Evolutionary conservation across 1,284 basidiomycete genomes (phyloP), one percentile per base, ranked within the genome.

Genomic region (Tranzscheliella williamsii): DNA sequence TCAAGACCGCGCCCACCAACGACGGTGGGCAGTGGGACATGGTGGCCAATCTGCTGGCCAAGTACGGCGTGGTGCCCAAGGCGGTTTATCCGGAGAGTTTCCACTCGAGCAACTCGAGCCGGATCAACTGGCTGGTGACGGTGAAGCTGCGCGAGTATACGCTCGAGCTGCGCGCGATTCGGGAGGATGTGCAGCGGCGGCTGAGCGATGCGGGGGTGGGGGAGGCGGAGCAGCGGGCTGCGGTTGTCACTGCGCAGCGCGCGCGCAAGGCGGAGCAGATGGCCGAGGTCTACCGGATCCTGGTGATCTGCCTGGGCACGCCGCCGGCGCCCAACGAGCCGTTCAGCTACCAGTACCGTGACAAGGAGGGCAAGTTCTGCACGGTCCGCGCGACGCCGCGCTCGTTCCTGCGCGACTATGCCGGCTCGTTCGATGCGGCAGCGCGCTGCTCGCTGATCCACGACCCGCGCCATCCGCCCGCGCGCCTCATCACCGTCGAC

Each of bases 371-470:
- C 47, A 93, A 91, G 80, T 84, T 85, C 38, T 82, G 84, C 61
- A 51, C 47, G 5, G 88, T 91, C 85, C 84, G 84, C 35, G 87
- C 89, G 27, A 92, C 90, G 1, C 87, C 93, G 8, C 71, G 82
- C 39, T 85, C 90, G 52, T 95, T 90, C 61, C 70, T 77, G 39
- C 48, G 61, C 36, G 65, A 74, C 8, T 61, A 78, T 50, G 64
- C 69, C 20, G 53, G 51, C 24, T 67, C 80, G 77, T 21, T 80
- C 79, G 69, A 87, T 84, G 78, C 80, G 81, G 31, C 85, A 16
- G 86, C 89, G 30, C 86, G 84, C 6, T 93, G 95, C 82, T 94
- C 91, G 38, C 84, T 97, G 27, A 92, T 97, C 79, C 88, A 97
- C 74, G 93, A 97, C 76, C 93, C 94, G 15, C 85, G 93, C 24